Evolutionary conservation across 192 early-diverging fungal genomes (phyloP).

Genomic region (Coemansia sp.): DNA sequence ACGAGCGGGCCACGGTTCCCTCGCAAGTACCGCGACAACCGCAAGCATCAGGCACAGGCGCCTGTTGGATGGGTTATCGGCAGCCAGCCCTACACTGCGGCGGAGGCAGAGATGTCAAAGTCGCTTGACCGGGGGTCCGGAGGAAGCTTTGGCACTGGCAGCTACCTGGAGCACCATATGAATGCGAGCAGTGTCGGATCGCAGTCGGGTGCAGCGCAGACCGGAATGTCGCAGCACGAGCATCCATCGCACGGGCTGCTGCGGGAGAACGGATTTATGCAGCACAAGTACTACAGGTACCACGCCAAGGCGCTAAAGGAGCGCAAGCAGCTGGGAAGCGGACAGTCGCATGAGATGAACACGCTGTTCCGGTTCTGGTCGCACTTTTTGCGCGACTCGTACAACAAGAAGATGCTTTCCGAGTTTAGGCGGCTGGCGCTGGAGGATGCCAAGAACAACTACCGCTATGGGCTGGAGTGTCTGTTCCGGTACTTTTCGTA

Average conservation of each 20-base stretch:
- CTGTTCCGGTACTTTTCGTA: slow-evolving; percentile 97
- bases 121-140: slow-evolving; percentile 53
- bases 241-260: slow-evolving; percentile 93
- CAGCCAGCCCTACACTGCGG: slow-evolving; percentile 64
- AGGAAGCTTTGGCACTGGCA: slow-evolving; percentile 45
- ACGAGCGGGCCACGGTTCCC: slow-evolving; percentile 48
- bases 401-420: slow-evolving; percentile 89
- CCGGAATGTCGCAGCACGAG: slow-evolving; percentile 59
- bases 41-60: slow-evolving; percentile 67
- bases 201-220: slow-evolving; percentile 10
- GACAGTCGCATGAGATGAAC: slow-evolving; percentile 96
- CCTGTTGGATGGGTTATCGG: slow-evolving; percentile 76
- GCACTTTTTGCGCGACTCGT: slow-evolving; percentile 95
- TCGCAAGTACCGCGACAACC: slow-evolving; percentile 59
- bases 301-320: slow-evolving; percentile 90
- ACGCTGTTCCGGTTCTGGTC: slow-evolving; percentile 97
- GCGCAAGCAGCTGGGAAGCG: slow-evolving; percentile 84
- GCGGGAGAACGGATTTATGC: slow-evolving; percentile 95
- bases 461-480: slow-evolving; percentile 96
- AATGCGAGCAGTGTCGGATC: slow-evolving; percentile 22
- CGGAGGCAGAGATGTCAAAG: slow-evolving; percentile 54
- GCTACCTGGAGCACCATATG: slow-evolving; percentile 35
- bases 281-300: slow-evolving; percentile 96
- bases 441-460: slow-evolving; percentile 81
- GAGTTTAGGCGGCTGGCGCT: slow-evolving; percentile 90